phyloP scores from a whole-genome alignment of 2,329 filamentous ascomycete species.

The Chaetomium globosum region DNA sequence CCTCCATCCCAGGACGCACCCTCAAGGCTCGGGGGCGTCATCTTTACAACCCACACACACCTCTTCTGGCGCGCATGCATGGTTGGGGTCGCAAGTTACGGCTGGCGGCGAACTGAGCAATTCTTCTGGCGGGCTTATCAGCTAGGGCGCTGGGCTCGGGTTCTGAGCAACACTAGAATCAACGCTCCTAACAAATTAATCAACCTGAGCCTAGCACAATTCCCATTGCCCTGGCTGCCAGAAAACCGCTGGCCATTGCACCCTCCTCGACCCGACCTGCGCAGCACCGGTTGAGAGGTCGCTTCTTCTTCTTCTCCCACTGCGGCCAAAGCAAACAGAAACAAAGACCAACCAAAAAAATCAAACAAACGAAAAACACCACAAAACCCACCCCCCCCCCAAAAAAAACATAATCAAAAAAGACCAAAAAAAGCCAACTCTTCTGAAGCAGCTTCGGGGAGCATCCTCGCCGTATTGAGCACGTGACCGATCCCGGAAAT shows the following conservation, averaged over 20 bases:
- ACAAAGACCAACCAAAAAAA: neutral
- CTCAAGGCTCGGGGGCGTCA: constrained; percentile 6
- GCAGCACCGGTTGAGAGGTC: constrained; percentile 7
- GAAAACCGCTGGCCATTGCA: constrained; percentile 5
- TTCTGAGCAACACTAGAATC: constrained; percentile 10
- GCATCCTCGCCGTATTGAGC: constrained; percentile 5
- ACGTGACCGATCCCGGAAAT: constrained; percentile 25
- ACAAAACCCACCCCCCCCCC: neutral
- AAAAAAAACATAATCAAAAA: neutral
- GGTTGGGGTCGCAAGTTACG: neutral
- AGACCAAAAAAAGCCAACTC: neutral
- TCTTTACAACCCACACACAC: neutral
- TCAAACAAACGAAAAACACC: no score
- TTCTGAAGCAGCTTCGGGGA: neutral
- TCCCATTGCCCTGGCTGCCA: constrained; percentile 16
- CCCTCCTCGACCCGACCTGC: constrained; percentile 11
- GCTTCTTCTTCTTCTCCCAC: constrained; percentile 8
- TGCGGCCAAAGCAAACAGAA: constrained; percentile 5
- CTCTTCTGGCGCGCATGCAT: neutral
- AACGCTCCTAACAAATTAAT: constrained; percentile 14
- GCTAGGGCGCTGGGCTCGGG: constrained; percentile 9
- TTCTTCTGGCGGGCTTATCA: constrained; percentile 10
- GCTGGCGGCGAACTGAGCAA: constrained; percentile 3
- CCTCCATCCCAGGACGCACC: no score
- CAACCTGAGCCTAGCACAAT: constrained; percentile 6